phyloP scores from a whole-genome alignment of 148 eudicot species.

The Silene conica region DNA sequence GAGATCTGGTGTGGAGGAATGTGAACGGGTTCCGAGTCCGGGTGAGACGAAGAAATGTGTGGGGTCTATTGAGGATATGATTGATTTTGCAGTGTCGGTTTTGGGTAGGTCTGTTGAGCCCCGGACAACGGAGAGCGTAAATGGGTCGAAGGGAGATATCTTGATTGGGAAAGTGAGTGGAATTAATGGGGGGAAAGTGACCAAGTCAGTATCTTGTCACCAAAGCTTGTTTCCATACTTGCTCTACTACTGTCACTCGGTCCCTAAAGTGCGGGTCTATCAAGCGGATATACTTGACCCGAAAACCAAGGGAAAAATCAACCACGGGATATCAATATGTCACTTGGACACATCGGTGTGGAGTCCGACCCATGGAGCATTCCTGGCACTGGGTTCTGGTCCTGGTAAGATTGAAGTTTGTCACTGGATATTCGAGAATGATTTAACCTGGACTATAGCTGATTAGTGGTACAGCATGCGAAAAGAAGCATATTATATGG shows the following conservation, averaged over 20 bases:
- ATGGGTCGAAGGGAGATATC: slow-evolving; percentile 45
- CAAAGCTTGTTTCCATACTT: slow-evolving; percentile 77
- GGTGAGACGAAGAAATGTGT: slow-evolving; percentile 82
- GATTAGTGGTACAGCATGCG: slow-evolving; percentile 28
- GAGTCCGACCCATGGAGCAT: slow-evolving; percentile 84
- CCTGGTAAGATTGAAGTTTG: slow-evolving; percentile 92
- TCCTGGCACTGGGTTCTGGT: slow-evolving; percentile 61
- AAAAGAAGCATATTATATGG: neutral
- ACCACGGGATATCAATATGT: slow-evolving; percentile 83
- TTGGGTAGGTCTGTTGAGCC: slow-evolving; percentile 52
- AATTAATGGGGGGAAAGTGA: slow-evolving; percentile 72
- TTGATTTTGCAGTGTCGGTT: slow-evolving; percentile 69
- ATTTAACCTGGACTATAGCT: slow-evolving; percentile 68
- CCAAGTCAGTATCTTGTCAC: slow-evolving; percentile 74
- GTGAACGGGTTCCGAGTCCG: slow-evolving; percentile 61
- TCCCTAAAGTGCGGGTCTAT: slow-evolving; percentile 80
- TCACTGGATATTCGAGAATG: slow-evolving; percentile 94
- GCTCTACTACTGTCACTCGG: slow-evolving; percentile 82
- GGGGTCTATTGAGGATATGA: slow-evolving; percentile 76
- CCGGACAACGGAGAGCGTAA: slow-evolving; percentile 48
- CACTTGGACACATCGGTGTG: slow-evolving; percentile 77
- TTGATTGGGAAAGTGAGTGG: slow-evolving; percentile 58
- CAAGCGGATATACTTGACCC: slow-evolving; percentile 74
- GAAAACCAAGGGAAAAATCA: slow-evolving; percentile 46
- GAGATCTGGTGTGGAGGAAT: slow-evolving; percentile 46